Evolutionary conservation across 2,329 filamentous ascomycete species (phyloP).

Genomic region (Colletotrichum sidae): DNA sequence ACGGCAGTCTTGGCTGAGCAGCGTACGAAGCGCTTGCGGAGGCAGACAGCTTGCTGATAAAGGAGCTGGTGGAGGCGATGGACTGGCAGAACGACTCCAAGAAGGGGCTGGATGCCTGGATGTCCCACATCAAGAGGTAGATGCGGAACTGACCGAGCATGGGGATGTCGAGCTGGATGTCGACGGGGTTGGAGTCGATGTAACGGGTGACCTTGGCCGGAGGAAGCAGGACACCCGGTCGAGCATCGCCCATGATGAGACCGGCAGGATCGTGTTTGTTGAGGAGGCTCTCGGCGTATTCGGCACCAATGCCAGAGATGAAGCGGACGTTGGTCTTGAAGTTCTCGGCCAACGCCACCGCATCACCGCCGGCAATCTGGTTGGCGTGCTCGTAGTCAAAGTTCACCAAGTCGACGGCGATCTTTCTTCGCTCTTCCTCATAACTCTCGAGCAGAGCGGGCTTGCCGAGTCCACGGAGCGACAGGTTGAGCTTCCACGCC

Average conservation of each 20-base stretch:
- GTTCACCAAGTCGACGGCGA: slow-evolving; percentile 68
- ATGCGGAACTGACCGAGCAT: slow-evolving; percentile 82
- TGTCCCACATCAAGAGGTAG: slow-evolving; percentile 76
- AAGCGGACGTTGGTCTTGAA: slow-evolving; percentile 79
- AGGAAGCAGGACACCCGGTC: slow-evolving; percentile 67
- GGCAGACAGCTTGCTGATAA: slow-evolving; percentile 69
- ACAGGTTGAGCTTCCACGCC: slow-evolving; percentile 63
- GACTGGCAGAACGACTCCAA: slow-evolving; percentile 68
- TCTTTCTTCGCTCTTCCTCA: slow-evolving; percentile 71
- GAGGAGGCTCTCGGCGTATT: slow-evolving; percentile 64
- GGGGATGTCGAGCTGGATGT: slow-evolving; percentile 82
- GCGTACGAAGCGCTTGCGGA: slow-evolving; percentile 72
- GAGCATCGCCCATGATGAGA: slow-evolving; percentile 60
- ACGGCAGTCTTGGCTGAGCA: slow-evolving; percentile 65
- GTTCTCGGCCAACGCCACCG: slow-evolving; percentile 72
- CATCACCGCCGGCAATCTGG: slow-evolving; percentile 71
- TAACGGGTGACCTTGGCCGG: slow-evolving; percentile 80
- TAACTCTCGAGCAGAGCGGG: slow-evolving; percentile 69
- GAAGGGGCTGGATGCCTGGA: slow-evolving; percentile 67
- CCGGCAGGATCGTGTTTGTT: slow-evolving; percentile 57
- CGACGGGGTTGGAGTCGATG: slow-evolving; percentile 82
- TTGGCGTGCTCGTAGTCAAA: slow-evolving; percentile 70
- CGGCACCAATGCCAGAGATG: slow-evolving; percentile 78
- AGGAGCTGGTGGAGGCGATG: slow-evolving; percentile 62
- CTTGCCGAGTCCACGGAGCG: slow-evolving; percentile 67